Conservation (phyloP, 371 early-diverging fungal genomes). For the Fennellomyces sp. region DNA sequence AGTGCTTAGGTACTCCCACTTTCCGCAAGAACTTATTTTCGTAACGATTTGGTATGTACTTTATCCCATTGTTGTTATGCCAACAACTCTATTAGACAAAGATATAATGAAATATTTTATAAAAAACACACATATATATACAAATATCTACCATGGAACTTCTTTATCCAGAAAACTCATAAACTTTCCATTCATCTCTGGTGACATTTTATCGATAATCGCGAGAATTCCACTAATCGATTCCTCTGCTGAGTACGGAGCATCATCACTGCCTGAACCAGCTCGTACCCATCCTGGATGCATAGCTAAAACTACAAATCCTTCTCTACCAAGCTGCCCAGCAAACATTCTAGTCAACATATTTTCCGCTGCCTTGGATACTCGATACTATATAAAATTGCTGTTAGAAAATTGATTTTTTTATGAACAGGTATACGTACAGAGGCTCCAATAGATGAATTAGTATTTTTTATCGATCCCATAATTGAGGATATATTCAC, state of each 20-base stretch:
- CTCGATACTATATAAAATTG: conserved; percentile 17
- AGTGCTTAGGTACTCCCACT: no score
- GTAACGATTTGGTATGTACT: no score
- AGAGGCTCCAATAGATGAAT: background rate
- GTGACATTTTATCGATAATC: conserved; percentile 18
- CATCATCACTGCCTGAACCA: conserved; percentile 26
- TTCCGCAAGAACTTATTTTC: no score
- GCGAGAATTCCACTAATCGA: conserved; percentile 28
- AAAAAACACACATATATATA: no score
- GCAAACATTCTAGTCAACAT: conserved; percentile 24
- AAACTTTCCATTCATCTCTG: conserved; percentile 25
- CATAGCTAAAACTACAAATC: conserved; percentile 21
- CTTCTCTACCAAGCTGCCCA: conserved; percentile 17
- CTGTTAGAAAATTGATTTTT: background rate
- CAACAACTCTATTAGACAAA: no score
- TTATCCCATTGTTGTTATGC: no score
- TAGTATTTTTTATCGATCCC: conserved; percentile 19
- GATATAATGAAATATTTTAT: no score
- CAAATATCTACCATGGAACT: conserved; percentile 23
- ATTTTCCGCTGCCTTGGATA: conserved; percentile 38
- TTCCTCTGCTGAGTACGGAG: conserved; percentile 14
- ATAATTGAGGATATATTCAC: conserved; percentile 33
- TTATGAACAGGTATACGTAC: background rate
- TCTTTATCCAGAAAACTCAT: conserved; percentile 16
- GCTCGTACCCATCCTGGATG: conserved; percentile 45